phyloP scores from a whole-genome alignment of 2,329 filamentous ascomycete genomes.

The Paracoccidioides lutzii region DNA sequence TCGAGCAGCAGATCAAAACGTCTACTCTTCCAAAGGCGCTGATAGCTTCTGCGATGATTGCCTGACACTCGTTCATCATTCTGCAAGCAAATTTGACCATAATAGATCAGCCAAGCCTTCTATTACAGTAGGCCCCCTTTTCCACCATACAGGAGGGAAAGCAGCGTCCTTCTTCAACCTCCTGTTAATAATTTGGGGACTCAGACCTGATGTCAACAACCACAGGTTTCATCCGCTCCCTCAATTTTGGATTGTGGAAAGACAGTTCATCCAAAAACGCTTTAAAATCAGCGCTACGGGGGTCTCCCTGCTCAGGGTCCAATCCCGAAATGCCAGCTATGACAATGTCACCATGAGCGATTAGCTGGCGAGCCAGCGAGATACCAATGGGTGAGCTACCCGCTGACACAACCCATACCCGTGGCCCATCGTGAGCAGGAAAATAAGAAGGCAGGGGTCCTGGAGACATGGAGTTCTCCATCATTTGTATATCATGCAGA shows the following conservation, averaged over 20 bases:
- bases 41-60: conserved; percentile 76
- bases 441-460: conserved; percentile 35
- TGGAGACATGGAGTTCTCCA: conserved; percentile 23
- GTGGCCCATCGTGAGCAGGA: conserved; percentile 52
- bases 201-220: conserved; percentile 43
- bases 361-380: conserved; percentile 64
- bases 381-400: conserved; percentile 76
- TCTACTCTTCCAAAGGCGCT: conserved; percentile 76
- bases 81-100: conserved; percentile 20
- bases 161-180: not conserved
- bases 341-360: conserved; percentile 85
- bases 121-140: not conserved
- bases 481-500: conserved; percentile 18
- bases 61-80: conserved; percentile 59
- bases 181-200: not conserved
- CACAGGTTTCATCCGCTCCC: conserved; percentile 57
- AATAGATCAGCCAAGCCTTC: not conserved
- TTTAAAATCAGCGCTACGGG: conserved; percentile 65
- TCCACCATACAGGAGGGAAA: too few relatives aligned
- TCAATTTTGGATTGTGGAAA: conserved; percentile 56
- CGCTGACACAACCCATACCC: conserved; percentile 86
- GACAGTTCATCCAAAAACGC: conserved; percentile 53
- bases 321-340: conserved; percentile 68
- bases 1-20: conserved; percentile 79
- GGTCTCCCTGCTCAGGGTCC: conserved; percentile 62